Conservation (phyloP, 2,329 filamentous ascomycete species). For the Atkinsonella hypoxylon region DNA sequence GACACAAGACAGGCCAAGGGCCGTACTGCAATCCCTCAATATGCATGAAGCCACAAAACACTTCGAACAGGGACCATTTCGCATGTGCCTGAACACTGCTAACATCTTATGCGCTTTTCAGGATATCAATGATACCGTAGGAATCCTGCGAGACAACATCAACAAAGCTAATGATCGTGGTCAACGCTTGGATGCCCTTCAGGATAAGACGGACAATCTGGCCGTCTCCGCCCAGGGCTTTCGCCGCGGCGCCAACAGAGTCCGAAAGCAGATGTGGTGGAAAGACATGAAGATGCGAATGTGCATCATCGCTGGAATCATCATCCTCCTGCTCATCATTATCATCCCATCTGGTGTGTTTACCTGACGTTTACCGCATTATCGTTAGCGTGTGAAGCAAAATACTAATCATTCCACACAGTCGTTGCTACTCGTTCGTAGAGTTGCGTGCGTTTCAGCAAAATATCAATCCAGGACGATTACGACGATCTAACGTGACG, state of each 20-base stretch:
- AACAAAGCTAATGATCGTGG: slow-evolving; percentile 93
- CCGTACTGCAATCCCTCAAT: background rate
- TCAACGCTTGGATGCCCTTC: slow-evolving; percentile 72
- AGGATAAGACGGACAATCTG: slow-evolving; percentile 92
- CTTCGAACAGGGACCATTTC: background rate
- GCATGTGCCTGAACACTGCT: background rate
- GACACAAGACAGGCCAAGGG: background rate
- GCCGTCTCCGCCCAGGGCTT: slow-evolving; percentile 90
- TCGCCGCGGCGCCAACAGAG: slow-evolving; percentile 88
- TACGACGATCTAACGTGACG: background rate
- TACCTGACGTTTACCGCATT: background rate
- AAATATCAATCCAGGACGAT: background rate
- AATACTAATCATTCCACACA: slow-evolving; percentile 6
- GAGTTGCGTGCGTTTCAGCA: slow-evolving; percentile 6
- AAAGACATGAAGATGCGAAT: slow-evolving; percentile 99
- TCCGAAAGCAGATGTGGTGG: slow-evolving; percentile 99
- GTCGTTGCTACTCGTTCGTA: slow-evolving; percentile 25
- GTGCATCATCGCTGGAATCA: slow-evolving; percentile 83
- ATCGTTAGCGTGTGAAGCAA: background rate
- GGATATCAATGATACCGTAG: slow-evolving; percentile 96
- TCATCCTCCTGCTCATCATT: slow-evolving; percentile 85
- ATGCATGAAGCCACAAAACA: background rate
- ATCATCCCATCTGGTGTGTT: slow-evolving; percentile 79
- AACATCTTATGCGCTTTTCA: slow-evolving; percentile 26
- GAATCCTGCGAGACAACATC: slow-evolving; percentile 95